Conservation (phyloP, 768 basidiomycete genomes). For the Lentinula guzmanii region DNA sequence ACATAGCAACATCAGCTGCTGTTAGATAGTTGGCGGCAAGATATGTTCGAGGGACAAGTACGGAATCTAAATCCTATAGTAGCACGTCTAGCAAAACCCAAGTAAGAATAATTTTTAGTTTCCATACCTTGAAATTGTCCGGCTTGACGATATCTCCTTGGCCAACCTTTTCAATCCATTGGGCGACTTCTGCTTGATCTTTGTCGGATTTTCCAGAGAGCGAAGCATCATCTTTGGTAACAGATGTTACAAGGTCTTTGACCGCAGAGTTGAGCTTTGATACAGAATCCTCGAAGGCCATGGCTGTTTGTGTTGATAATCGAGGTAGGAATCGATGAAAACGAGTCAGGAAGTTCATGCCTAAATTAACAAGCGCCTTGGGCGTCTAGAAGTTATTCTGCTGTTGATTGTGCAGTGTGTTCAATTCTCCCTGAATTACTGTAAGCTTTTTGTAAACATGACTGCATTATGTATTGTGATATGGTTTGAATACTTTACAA, state of each 20-base stretch:
- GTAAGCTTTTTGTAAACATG: too few species aligned
- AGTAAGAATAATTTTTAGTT: neutral
- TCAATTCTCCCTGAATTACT: too few species aligned
- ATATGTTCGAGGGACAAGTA: constrained; percentile 76
- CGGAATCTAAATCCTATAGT: constrained; percentile 54
- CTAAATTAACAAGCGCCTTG: neutral
- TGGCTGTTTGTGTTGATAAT: constrained; percentile 28
- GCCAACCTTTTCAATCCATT: constrained; percentile 66
- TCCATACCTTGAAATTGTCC: constrained; percentile 43
- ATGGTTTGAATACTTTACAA: neutral
- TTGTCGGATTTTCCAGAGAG: constrained; percentile 49
- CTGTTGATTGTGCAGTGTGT: too few species aligned
- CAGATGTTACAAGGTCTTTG: constrained; percentile 51
- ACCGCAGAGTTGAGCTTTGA: constrained; percentile 40
- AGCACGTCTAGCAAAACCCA: neutral
- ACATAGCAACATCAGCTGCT: constrained; percentile 86
- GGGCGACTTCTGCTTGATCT: constrained; percentile 56
- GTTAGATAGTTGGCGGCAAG: constrained; percentile 80
- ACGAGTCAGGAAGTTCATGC: constrained; percentile 26
- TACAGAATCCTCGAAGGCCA: constrained; percentile 50
- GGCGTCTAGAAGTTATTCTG: neutral
- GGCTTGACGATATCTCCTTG: constrained; percentile 41
- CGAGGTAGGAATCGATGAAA: constrained; percentile 32
- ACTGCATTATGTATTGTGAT: too few species aligned
- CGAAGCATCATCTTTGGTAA: constrained; percentile 35